Evolutionary conservation across 2,329 filamentous ascomycete species (phyloP).

Genomic region (Alternaria sp.): DNA sequence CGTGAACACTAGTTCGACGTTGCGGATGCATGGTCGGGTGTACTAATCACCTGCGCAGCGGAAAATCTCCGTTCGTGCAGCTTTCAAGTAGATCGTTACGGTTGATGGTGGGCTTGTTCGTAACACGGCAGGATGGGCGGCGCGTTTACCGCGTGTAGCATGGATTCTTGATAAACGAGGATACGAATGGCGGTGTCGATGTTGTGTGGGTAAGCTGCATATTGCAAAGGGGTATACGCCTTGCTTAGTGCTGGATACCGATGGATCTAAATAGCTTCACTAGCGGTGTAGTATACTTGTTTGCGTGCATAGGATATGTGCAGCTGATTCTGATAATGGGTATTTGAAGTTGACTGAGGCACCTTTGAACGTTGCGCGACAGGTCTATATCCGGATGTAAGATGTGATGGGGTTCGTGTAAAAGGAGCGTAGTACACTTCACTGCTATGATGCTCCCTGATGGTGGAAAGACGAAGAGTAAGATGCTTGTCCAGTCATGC

Average conservation of each 20-base stretch:
- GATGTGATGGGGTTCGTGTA: background rate
- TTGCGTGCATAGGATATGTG: background rate
- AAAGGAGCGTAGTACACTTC: background rate
- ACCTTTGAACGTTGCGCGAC: background rate
- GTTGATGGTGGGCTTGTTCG: background rate
- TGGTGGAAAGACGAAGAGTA: background rate
- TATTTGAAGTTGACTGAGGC: background rate
- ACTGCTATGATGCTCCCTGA: background rate
- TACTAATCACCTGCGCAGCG: slow-evolving; percentile 1
- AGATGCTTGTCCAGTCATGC: background rate
- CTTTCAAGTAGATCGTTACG: background rate
- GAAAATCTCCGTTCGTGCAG: slow-evolving; percentile 1
- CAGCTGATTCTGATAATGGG: background rate
- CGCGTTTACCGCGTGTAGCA: slow-evolving; percentile 5
- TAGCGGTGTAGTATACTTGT: background rate
- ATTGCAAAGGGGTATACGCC: background rate
- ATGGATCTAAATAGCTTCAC: background rate
- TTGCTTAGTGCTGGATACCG: background rate
- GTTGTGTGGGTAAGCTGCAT: background rate
- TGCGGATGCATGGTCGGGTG: background rate
- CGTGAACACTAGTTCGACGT: slow-evolving; percentile 4
- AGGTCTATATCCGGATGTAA: background rate
- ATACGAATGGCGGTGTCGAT: slow-evolving; percentile 1
- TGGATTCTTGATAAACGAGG: background rate
- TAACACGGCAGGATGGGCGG: background rate